phyloP scores from a whole-genome alignment of 1,139 yeast species.

The Taphrina betulina region DNA sequence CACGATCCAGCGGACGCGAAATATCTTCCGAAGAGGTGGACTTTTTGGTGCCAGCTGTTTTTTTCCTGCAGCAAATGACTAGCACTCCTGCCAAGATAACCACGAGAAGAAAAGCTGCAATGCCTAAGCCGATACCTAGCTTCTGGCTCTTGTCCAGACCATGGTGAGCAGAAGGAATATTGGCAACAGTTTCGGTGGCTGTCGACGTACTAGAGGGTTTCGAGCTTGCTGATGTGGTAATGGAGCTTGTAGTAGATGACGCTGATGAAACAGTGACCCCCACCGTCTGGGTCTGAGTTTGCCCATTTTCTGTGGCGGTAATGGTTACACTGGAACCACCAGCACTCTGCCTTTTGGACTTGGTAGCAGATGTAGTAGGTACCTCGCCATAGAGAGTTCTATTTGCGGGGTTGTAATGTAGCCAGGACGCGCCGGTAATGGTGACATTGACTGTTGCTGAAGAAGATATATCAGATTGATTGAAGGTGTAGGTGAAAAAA shows the following conservation, averaged over 20 bases:
- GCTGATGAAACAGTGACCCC: constrained; percentile 35
- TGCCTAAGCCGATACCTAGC: constrained; percentile 37
- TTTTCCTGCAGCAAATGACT: constrained; percentile 22
- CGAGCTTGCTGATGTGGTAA: constrained; percentile 40
- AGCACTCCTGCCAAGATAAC: constrained; percentile 17
- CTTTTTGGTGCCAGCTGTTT: constrained; percentile 3
- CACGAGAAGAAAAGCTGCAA: constrained; percentile 29
- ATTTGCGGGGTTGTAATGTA: constrained; percentile 59
- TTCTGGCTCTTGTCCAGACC: constrained; percentile 43
- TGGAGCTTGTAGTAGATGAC: constrained; percentile 39
- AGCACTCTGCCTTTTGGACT: constrained; percentile 20
- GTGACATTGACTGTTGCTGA: constrained; percentile 53
- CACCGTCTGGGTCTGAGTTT: constrained; percentile 34
- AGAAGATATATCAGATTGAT: constrained; percentile 47
- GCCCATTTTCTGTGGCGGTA: constrained; percentile 34
- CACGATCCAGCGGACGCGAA: constrained; percentile 32
- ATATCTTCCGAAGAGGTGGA: constrained; percentile 22
- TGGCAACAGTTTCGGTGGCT: constrained; percentile 43
- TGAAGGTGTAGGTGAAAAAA: constrained; percentile 51
- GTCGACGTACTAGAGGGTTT: constrained; percentile 41
- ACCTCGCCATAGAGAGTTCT: constrained; percentile 66
- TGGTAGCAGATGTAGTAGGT: constrained; percentile 50
- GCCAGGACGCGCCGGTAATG: constrained; percentile 55
- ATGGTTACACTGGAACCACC: constrained; percentile 37
- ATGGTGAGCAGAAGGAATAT: constrained; percentile 42